phyloP scores from a whole-genome alignment of 2,329 filamentous ascomycete species.

The Colletotrichum lini region DNA sequence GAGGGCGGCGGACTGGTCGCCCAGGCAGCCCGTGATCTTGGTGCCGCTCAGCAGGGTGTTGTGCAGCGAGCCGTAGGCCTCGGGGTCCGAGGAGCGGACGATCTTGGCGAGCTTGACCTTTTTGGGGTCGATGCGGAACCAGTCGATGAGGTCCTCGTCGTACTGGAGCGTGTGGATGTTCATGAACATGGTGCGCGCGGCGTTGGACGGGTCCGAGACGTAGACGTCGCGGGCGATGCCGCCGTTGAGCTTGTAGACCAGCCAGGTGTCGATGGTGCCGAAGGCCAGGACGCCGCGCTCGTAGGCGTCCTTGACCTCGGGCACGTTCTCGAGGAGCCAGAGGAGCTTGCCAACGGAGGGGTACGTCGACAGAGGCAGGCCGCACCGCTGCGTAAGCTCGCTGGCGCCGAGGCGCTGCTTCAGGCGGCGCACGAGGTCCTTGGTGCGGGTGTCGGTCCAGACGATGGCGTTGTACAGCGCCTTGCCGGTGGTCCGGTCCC shows the following conservation, averaged over 20 bases:
- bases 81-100: slow-evolving; percentile 78
- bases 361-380: slow-evolving; percentile 86
- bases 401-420: slow-evolving; percentile 77
- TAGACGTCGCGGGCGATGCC: slow-evolving; percentile 75
- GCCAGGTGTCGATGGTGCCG: slow-evolving; percentile 86
- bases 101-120: slow-evolving; percentile 84
- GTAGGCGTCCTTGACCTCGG: slow-evolving; percentile 78
- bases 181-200: slow-evolving; percentile 91
- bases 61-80: slow-evolving; percentile 76
- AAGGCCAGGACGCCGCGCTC: slow-evolving; percentile 81
- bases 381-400: slow-evolving; percentile 77
- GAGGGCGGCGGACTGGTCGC: slow-evolving; percentile 85
- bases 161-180: slow-evolving; percentile 83
- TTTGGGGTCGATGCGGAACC: slow-evolving; percentile 79
- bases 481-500: slow-evolving; percentile 83
- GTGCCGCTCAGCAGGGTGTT: slow-evolving; percentile 75
- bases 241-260: slow-evolving; percentile 85
- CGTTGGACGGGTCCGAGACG: slow-evolving; percentile 86
- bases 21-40: slow-evolving; percentile 82
- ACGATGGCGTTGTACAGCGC: slow-evolving; percentile 86
- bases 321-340: slow-evolving; percentile 81
- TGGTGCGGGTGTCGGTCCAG: slow-evolving; percentile 87
- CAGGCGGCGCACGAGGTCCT: slow-evolving; percentile 79
- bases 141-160: slow-evolving; percentile 79
- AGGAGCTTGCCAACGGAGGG: slow-evolving; percentile 84